Evolutionary conservation across 2,329 filamentous ascomycete genomes (phyloP).

Genomic region (Penicillium sp.): DNA sequence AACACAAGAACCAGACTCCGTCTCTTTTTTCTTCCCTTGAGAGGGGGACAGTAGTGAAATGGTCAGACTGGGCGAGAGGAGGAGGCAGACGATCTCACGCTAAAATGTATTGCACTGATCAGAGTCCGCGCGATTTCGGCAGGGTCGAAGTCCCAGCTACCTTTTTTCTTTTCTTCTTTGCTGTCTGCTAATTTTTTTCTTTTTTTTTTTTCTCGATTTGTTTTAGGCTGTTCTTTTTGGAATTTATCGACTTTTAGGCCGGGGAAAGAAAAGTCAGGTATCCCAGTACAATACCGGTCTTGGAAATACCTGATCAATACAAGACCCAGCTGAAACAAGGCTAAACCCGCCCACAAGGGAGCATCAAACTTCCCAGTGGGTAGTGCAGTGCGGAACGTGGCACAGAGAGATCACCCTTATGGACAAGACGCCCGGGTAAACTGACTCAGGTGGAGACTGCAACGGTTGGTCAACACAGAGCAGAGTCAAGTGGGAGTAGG

Average conservation of each 20-base stretch:
- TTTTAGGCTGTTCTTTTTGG: slow-evolving; percentile 1
- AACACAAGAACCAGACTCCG: neutral
- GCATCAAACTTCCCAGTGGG: slow-evolving; percentile 11
- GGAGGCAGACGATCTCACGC: slow-evolving; percentile 12
- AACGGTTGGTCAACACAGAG: neutral
- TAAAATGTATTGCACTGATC: slow-evolving; percentile 10
- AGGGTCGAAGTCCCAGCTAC: slow-evolving; percentile 16
- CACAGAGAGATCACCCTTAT: slow-evolving; percentile 7
- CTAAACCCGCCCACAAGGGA: slow-evolving; percentile 9
- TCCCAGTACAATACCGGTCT: slow-evolving; percentile 2
- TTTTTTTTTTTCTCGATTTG: slow-evolving; percentile 4
- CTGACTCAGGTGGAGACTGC: neutral
- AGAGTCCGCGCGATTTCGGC: slow-evolving; percentile 12
- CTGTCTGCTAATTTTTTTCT: neutral
- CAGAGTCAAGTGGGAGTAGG: neutral
- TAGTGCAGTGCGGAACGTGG: slow-evolving; percentile 14
- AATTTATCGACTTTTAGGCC: slow-evolving; percentile 8
- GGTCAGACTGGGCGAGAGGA: neutral
- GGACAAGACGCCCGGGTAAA: neutral
- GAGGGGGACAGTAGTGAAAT: neutral
- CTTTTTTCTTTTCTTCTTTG: slow-evolving; percentile 9
- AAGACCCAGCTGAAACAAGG: neutral
- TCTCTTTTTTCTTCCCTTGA: neutral
- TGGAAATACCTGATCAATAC: slow-evolving; percentile 1
- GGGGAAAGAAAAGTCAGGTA: slow-evolving; percentile 5